Evolutionary conservation across 306 rosid genomes (phyloP), one percentile per base, ranked within the genome.

Genomic region (Cicer bijugum): DNA sequence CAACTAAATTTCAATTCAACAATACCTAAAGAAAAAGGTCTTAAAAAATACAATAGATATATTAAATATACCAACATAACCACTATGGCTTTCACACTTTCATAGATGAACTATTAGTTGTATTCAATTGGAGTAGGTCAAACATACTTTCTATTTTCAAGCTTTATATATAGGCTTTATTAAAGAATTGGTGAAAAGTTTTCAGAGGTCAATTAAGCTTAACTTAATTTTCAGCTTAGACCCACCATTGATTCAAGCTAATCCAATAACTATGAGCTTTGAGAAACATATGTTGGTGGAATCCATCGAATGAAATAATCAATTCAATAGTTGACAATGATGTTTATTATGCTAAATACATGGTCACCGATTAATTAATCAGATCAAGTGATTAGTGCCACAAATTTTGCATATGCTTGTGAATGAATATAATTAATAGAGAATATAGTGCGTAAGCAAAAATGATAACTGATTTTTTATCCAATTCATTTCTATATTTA

Each of bases 151-250:
- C 8, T 37, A 39, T 46, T 69, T 53, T 67, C 19, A 12, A 65
- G 35, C 43, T 55, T 61, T 65, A 59, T 38, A 55, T 65, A 59
- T 38, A 55, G 72, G 68, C 46, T 60, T 57, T 20, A 20, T 16
- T 8, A 15, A 51, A 81, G 20, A 78, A 51, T 64, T 78, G 48
- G 12, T 63, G 70, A 47, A 78, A 75, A 60, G 52, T 50, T 57
- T 78, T 20, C 8, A 50, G 62, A 71, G 79, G 79, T 81, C 83
- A 81, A 81, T 57, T 66, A 55, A 69, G 67, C 65, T 76, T 52
- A 52, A 53, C 28, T 63, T 78, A 65, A 40, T 75, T 66, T 53
- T 55, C 68, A 28, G 67, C 80, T 42, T 74, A 15, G 74, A 72
- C 44, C 69, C 76, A 62, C 77, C 7, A 58, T 66, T 44, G 68